Evolutionary conservation across 768 basidiomycete genomes (phyloP).

Genomic region (Atractiella rhizophila): DNA sequence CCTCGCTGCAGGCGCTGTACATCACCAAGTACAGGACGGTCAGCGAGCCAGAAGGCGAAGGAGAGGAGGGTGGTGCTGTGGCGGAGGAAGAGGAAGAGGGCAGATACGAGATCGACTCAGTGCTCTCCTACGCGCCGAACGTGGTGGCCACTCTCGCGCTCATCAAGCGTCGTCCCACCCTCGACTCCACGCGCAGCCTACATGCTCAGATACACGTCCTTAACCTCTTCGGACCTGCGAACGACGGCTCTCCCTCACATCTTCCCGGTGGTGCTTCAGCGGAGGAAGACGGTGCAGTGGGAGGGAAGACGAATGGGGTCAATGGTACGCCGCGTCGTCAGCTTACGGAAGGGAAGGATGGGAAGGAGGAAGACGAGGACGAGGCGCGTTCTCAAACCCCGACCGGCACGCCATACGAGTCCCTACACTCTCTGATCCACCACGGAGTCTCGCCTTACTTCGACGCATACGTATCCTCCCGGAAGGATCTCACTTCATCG

Average conservation of each 20-base stretch:
- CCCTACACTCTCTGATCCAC: constrained; percentile 80
- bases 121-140: constrained; percentile 52
- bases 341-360: constrained; percentile 8
- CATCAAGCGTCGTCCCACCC: constrained; percentile 58
- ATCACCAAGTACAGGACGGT: constrained; percentile 2
- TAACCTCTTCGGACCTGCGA: constrained; percentile 38
- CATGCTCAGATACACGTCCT: constrained; percentile 70
- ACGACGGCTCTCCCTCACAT: too few relatives aligned
- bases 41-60: not conserved
- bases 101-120: constrained; percentile 24
- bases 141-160: constrained; percentile 69
- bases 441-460: constrained; percentile 94
- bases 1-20: constrained; percentile 5
- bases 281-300: not conserved
- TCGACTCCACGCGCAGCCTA: constrained; percentile 57
- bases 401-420: constrained; percentile 47
- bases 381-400: constrained; percentile 27
- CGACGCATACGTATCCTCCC: constrained; percentile 79
- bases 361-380: constrained; percentile 1
- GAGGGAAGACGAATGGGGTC: constrained; percentile 10
- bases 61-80: not conserved
- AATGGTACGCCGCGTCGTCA: constrained; percentile 9
- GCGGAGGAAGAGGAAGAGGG: not conserved
- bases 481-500: constrained; percentile 26
- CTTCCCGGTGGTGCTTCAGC: too few relatives aligned